Evolutionary conservation across 1,284 basidiomycete species (phyloP).

Genomic region (Lentinula novae-zelandiae): DNA sequence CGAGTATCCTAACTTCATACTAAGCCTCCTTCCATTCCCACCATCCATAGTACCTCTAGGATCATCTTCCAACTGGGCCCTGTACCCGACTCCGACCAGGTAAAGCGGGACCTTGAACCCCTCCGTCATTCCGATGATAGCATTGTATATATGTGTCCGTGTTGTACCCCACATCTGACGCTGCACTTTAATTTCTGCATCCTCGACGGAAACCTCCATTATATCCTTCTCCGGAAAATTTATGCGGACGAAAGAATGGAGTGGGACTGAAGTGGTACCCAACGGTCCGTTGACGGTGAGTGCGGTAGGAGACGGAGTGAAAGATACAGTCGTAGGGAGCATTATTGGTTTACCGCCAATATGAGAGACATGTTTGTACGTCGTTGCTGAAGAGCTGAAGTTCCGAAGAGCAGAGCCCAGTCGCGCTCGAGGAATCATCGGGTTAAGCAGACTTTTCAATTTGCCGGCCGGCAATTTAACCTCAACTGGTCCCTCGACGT

Average conservation of each 20-base stretch:
- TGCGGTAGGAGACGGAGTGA: constrained; percentile 49
- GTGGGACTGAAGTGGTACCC: constrained; percentile 65
- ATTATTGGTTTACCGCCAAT: constrained; percentile 80
- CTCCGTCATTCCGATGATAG: constrained; percentile 84
- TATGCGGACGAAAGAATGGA: constrained; percentile 69
- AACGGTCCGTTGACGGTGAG: constrained; percentile 74
- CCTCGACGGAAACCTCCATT: constrained; percentile 65
- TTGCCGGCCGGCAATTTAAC: background rate
- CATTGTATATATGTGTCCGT: constrained; percentile 86
- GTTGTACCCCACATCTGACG: constrained; percentile 93
- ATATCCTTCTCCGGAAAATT: constrained; percentile 46
- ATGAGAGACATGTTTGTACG: constrained; percentile 55
- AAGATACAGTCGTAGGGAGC: constrained; percentile 64
- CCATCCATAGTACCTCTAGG: constrained; percentile 62
- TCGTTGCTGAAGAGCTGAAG: constrained; percentile 16
- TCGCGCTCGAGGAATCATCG: constrained; percentile 13
- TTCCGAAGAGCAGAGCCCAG: constrained; percentile 6
- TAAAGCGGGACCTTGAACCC: constrained; percentile 84
- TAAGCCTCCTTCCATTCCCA: constrained; percentile 62
- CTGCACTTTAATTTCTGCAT: constrained; percentile 72
- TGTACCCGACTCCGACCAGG: constrained; percentile 94
- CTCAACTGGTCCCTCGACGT: background rate
- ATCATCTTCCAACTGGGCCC: constrained; percentile 84
- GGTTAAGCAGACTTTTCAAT: background rate
- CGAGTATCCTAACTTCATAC: constrained; percentile 90